Conservation (phyloP, 2,329 filamentous ascomycete genomes). For the Alternaria sp. region DNA sequence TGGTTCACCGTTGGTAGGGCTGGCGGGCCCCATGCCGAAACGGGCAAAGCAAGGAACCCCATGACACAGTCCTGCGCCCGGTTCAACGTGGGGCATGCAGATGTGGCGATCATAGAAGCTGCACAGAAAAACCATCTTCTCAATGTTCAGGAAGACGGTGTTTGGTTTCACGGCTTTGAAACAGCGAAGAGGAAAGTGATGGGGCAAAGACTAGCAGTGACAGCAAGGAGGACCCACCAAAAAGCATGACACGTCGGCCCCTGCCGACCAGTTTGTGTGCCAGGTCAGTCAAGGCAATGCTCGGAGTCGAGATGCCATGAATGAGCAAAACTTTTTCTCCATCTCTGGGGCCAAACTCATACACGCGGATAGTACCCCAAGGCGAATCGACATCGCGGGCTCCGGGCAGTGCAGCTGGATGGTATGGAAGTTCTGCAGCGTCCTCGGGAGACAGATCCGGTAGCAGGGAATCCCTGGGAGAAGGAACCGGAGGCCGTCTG, state of each 20-base stretch:
- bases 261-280: constrained; percentile 68
- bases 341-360: constrained; percentile 78
- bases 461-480: constrained; percentile 37
- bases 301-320: constrained; percentile 83
- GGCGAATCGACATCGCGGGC: constrained; percentile 71
- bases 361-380: constrained; percentile 74
- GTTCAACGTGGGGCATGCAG: constrained; percentile 8
- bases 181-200: background rate
- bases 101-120: background rate
- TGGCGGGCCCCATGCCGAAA: constrained; percentile 11
- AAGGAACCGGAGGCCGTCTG: constrained; percentile 25
- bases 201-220: constrained; percentile 5
- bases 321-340: constrained; percentile 76
- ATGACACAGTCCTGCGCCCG: constrained; percentile 2
- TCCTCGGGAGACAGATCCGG: constrained; percentile 33
- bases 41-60: constrained; percentile 1
- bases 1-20: constrained; percentile 15
- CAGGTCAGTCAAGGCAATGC: constrained; percentile 70
- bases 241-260: constrained; percentile 80
- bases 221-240: constrained; percentile 57
- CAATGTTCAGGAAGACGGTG: background rate
- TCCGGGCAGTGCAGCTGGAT: constrained; percentile 72
- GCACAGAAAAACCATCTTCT: background rate
- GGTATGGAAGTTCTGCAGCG: constrained; percentile 60
- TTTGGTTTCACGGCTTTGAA: background rate